A percentile compares a stretch with the other conserved stretches of the same genome.
phyloP scores from a whole-genome alignment of 345 rosid species.

The Microthlaspi erraticum region DNA sequence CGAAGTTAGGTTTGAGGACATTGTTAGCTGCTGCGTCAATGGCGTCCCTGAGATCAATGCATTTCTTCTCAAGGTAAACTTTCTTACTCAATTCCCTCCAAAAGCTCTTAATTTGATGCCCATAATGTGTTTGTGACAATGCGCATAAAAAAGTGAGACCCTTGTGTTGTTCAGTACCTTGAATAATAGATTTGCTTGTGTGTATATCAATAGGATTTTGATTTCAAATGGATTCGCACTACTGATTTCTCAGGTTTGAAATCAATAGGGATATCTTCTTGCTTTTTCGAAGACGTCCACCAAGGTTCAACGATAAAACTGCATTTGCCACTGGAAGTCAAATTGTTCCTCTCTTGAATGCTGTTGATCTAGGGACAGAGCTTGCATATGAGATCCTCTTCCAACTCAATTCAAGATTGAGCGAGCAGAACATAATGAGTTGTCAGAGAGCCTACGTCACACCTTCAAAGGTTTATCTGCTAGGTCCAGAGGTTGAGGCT shows the following conservation, averaged over 20 bases:
- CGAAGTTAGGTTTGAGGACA: conserved; percentile 70
- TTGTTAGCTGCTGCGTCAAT: conserved; percentile 54
- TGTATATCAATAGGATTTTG: conserved; percentile 46
- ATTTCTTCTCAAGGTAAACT: conserved; percentile 65
- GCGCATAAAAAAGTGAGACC: conserved; percentile 3
- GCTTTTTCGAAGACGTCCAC: conserved; percentile 64
- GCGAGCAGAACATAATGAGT: conserved; percentile 63
- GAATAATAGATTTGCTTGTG: background rate
- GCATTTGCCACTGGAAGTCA: conserved; percentile 55
- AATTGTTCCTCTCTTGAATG: conserved; percentile 67
- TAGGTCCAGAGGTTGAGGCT: conserved; percentile 92
- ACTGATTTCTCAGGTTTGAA: conserved; percentile 70
- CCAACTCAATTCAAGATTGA: conserved; percentile 70
- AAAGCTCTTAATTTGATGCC: background rate
- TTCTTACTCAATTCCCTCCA: background rate
- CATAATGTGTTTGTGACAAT: conserved; percentile 14
- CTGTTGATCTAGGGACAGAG: conserved; percentile 39
- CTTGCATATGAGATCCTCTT: conserved; percentile 73
- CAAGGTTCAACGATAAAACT: conserved; percentile 41
- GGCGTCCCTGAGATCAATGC: conserved; percentile 53
- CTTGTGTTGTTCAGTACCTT: background rate
- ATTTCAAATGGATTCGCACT: conserved; percentile 85
- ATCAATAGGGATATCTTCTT: conserved; percentile 70
- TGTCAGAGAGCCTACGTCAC: conserved; percentile 84
- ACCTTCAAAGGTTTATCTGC: conserved; percentile 81